phyloP scores from a whole-genome alignment of 83 land plant genomes.

The Picea engelmannii region DNA sequence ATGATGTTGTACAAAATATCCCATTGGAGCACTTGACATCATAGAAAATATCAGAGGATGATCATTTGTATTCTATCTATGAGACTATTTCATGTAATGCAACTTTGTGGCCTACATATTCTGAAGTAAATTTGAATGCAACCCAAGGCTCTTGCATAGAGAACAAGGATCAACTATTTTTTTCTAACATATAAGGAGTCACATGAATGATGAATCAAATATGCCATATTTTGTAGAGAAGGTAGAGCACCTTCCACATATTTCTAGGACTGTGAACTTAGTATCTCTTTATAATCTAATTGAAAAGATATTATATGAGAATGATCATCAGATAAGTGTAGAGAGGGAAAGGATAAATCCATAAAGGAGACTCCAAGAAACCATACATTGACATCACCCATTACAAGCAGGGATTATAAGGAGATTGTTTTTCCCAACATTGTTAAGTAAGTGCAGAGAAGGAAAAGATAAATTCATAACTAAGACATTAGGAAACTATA shows the following conservation, averaged over 20 bases:
- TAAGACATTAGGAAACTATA: not conserved
- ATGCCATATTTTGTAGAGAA: not conserved
- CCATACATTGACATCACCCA: too few relatives aligned
- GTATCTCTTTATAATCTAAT: not conserved
- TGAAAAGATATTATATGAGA: not conserved
- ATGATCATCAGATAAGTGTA: not conserved
- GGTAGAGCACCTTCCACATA: not conserved
- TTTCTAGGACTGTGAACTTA: not conserved
- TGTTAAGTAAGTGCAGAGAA: too few relatives aligned
- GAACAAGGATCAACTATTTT: not conserved
- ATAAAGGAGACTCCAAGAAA: too few relatives aligned
- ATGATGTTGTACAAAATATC: not conserved
- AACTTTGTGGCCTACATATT: conserved; percentile 6
- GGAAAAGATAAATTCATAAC: not conserved
- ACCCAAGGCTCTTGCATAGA: not conserved
- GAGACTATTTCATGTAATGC: not conserved
- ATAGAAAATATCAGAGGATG: not conserved
- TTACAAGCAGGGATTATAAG: too few relatives aligned
- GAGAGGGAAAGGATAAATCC: too few relatives aligned
- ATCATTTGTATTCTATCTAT: not conserved
- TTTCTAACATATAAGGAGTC: not conserved
- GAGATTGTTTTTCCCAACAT: too few relatives aligned
- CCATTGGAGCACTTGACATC: not conserved
- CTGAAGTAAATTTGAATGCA: not conserved
- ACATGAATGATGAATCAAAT: not conserved